phyloP scores from a whole-genome alignment of 2,329 filamentous ascomycete genomes.

The Aspergillus pseudotamarii region DNA sequence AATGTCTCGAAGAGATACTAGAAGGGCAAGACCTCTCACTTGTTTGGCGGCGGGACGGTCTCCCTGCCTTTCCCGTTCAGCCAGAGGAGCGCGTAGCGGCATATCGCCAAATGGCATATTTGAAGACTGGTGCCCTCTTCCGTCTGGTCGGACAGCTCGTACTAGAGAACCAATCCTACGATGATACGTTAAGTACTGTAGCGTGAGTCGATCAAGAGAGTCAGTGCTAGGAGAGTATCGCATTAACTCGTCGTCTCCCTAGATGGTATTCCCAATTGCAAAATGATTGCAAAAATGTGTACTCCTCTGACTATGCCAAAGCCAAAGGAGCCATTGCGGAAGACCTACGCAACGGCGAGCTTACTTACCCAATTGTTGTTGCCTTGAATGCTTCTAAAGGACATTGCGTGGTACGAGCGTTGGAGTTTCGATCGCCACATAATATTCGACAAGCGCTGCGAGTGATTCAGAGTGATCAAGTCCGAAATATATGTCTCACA shows the following conservation, averaged over 20 bases:
- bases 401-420: slow-evolving; percentile 17
- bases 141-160: slow-evolving; percentile 24
- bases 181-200: slow-evolving; percentile 21
- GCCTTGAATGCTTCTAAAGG: slow-evolving; percentile 21
- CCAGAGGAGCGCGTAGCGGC: slow-evolving; percentile 16
- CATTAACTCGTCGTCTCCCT: background rate
- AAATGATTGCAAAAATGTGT: slow-evolving; percentile 29
- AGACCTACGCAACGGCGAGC: slow-evolving; percentile 24
- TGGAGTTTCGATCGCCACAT: slow-evolving; percentile 17
- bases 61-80: slow-evolving; percentile 13
- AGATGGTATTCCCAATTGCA: slow-evolving; percentile 28
- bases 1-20: slow-evolving; percentile 25
- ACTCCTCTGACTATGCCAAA: slow-evolving; percentile 26
- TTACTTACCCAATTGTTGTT: slow-evolving; percentile 24
- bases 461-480: slow-evolving; percentile 20
- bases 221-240: background rate
- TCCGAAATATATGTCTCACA: slow-evolving; percentile 16
- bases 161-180: slow-evolving; percentile 18
- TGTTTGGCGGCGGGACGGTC: slow-evolving; percentile 26
- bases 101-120: slow-evolving; percentile 21
- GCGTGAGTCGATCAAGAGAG: slow-evolving; percentile 15
- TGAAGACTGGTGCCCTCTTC: slow-evolving; percentile 27
- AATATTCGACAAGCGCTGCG: slow-evolving; percentile 22
- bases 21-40: slow-evolving; percentile 27
- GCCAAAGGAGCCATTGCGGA: slow-evolving; percentile 24